Evolutionary conservation across 495 filamentous ascomycete genomes (phyloP).

Genomic region (Aspergillus egyptiacus): DNA sequence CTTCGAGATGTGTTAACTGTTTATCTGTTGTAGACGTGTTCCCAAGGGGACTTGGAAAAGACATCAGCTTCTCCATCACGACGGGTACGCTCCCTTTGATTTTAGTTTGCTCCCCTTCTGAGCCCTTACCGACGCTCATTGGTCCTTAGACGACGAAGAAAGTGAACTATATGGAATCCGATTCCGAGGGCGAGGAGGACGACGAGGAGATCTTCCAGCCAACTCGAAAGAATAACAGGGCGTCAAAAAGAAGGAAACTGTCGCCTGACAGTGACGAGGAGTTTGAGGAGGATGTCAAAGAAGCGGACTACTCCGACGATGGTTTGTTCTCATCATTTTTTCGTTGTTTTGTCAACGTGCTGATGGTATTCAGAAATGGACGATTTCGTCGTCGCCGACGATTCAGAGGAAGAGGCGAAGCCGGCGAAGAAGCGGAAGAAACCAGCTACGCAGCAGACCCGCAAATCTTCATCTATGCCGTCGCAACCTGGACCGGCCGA

Average conservation of each 20-base stretch:
- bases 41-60: slow-evolving; percentile 15
- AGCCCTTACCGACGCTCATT: neutral
- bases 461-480: slow-evolving; percentile 51
- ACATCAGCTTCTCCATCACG: slow-evolving; percentile 40
- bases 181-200: slow-evolving; percentile 51
- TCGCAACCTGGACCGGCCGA: slow-evolving; percentile 42
- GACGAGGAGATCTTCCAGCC: slow-evolving; percentile 48
- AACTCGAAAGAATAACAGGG: slow-evolving; percentile 30
- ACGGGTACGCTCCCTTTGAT: slow-evolving; percentile 28
- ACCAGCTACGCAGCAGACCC: slow-evolving; percentile 41
- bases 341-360: neutral
- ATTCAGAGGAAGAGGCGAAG: slow-evolving; percentile 68
- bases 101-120: neutral
- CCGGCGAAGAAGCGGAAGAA: slow-evolving; percentile 69
- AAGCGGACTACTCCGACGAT: slow-evolving; percentile 50
- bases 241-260: slow-evolving; percentile 48
- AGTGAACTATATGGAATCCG: slow-evolving; percentile 44
- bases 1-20: slow-evolving; percentile 3
- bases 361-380: slow-evolving; percentile 57
- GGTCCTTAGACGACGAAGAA: slow-evolving; percentile 37
- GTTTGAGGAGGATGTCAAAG: slow-evolving; percentile 54
- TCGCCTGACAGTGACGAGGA: slow-evolving; percentile 59
- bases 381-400: slow-evolving; percentile 77
- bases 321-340: slow-evolving; percentile 45
- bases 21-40: slow-evolving; percentile 8